These are phyloP conservation scores for Penicilliopsis zonata DNA, from an alignment of 495 filamentous ascomycete species.

Conservation along the genomic window DNA sequence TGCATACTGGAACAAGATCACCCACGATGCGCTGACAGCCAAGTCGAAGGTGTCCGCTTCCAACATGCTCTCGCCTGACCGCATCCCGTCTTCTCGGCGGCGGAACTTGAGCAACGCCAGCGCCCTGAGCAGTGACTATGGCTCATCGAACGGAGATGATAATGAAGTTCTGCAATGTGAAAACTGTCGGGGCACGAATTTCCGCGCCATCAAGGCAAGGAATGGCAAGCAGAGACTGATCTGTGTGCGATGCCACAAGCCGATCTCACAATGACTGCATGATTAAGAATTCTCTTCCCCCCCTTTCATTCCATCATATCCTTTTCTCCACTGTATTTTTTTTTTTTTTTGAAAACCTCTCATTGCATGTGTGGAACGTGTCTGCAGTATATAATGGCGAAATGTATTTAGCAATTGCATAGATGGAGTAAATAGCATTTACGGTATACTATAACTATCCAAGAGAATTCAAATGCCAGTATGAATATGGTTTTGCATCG, in stretches of 20 bases:
- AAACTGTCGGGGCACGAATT: constrained; percentile 37
- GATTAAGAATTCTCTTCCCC: too few species aligned
- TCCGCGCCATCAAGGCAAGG: constrained; percentile 35
- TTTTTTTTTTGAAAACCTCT: too few species aligned
- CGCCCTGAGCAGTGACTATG: constrained; percentile 34
- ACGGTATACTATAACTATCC: too few species aligned
- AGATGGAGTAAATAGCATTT: too few species aligned
- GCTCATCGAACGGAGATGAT: constrained; percentile 22
- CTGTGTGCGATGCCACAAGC: constrained; percentile 36
- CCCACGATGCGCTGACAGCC: constrained; percentile 30
- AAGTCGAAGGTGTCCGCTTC: constrained; percentile 15
- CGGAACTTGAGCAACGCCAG: constrained; percentile 26
- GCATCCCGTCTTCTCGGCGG: constrained; percentile 10
- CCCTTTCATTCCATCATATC: too few species aligned
- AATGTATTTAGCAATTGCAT: too few species aligned
- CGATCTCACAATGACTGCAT: constrained; percentile 8
- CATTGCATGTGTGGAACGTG: too few species aligned
- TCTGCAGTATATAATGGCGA: too few species aligned
- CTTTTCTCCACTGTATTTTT: too few species aligned
- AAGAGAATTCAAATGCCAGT: too few species aligned
- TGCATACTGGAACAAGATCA: constrained; percentile 39
- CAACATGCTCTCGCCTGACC: constrained; percentile 17
- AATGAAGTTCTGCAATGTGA: constrained; percentile 36
- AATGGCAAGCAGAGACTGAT: constrained; percentile 38
- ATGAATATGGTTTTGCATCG: too few species aligned